These are phyloP conservation scores for Diaporthe helianthi DNA, from an alignment of 2,329 filamentous ascomycete genomes.

Conservation along the genomic window DNA sequence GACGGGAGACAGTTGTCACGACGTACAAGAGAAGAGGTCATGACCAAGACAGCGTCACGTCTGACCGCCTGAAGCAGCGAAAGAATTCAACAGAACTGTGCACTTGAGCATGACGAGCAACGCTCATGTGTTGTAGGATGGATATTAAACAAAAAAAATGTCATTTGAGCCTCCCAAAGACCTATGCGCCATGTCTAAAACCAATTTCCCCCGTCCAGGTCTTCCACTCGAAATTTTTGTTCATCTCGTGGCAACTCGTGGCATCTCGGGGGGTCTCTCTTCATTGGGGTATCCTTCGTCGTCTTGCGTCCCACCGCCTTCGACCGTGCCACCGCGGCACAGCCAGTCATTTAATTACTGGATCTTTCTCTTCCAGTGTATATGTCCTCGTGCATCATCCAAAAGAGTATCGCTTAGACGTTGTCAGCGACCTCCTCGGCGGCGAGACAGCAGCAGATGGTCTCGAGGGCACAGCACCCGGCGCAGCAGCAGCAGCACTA, in stretches of 20 bases:
- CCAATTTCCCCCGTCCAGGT: conserved; percentile 30
- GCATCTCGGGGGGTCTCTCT: not conserved
- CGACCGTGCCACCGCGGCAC: not conserved
- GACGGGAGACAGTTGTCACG: not conserved
- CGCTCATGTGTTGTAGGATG: not conserved
- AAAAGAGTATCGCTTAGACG: conserved; percentile 36
- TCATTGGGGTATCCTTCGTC: conserved; percentile 20
- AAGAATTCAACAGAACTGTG: not conserved
- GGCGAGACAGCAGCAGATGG: conserved; percentile 40
- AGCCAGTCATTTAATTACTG: not conserved
- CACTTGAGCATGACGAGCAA: not conserved
- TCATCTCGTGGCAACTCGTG: not conserved
- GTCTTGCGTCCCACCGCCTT: not conserved
- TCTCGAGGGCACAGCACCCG: conserved; percentile 19
- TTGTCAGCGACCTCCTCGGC: conserved; percentile 36
- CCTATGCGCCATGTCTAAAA: conserved; percentile 11
- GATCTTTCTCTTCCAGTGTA: not conserved
- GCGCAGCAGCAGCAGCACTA: conserved; percentile 30
- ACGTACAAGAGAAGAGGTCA: not conserved
- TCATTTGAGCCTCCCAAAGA: not conserved
- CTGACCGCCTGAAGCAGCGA: not conserved
- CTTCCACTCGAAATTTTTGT: not conserved
- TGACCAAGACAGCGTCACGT: not conserved
- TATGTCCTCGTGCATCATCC: not conserved
- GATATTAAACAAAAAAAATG: not conserved